Conservation (phyloP, 768 basidiomycete species). For the Multifurca ochricompacta region DNA sequence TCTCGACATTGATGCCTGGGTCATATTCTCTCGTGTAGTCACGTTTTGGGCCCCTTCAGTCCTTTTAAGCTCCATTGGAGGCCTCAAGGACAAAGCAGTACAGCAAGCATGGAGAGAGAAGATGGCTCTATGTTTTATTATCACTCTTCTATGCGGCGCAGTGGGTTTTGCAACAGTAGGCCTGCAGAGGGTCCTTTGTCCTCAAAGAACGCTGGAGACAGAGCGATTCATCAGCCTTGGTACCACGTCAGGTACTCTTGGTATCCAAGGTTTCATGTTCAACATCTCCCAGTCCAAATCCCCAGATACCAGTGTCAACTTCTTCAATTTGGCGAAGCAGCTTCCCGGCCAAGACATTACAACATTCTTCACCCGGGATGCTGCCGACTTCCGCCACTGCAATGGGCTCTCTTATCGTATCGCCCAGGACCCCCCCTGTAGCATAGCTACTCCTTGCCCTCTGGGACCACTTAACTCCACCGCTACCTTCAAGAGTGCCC, state of each 20-base stretch:
- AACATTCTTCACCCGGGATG: constrained; percentile 67
- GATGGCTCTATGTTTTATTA: constrained; percentile 86
- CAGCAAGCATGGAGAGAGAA: constrained; percentile 98
- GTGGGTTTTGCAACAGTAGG: constrained; percentile 95
- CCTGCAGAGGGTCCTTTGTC: constrained; percentile 87
- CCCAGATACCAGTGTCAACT: constrained; percentile 42
- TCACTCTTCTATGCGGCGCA: constrained; percentile 62
- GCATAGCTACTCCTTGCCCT: constrained; percentile 50
- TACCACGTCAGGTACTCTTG: constrained; percentile 52
- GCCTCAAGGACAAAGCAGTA: constrained; percentile 68
- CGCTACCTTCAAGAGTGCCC: constrained; percentile 51
- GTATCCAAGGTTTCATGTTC: constrained; percentile 68
- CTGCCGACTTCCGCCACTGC: constrained; percentile 61
- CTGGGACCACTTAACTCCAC: constrained; percentile 51
- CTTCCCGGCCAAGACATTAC: constrained; percentile 85
- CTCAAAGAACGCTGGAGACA: constrained; percentile 41
- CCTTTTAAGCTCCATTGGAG: constrained; percentile 64
- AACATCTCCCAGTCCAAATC: constrained; percentile 53
- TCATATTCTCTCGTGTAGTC: constrained; percentile 64
- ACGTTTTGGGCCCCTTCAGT: constrained; percentile 90
- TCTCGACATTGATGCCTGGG: constrained; percentile 58
- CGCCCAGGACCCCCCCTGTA: constrained; percentile 72
- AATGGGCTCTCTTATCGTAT: constrained; percentile 50
- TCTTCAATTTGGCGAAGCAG: constrained; percentile 46
- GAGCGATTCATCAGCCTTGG: constrained; percentile 44